Evolutionary conservation across 208 protist genomes (phyloP).

Genomic region (Wallacemonas rigidus): DNA sequence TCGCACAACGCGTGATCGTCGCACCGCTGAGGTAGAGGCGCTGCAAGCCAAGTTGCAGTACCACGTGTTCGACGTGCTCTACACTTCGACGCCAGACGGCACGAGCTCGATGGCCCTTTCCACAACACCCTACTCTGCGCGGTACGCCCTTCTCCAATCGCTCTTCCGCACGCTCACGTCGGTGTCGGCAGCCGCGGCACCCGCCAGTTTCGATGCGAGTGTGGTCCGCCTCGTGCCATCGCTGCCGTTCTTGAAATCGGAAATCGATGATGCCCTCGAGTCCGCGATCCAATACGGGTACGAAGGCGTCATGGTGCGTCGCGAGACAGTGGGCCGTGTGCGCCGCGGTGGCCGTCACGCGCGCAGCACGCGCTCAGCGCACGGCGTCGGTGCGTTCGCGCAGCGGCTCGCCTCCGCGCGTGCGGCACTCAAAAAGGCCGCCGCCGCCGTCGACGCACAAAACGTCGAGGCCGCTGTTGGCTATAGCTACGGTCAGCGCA

Average conservation of each 20-base stretch:
- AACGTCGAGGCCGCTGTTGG: conserved; percentile 27
- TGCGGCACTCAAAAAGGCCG: neutral
- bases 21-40: conserved; percentile 54
- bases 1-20: conserved; percentile 61
- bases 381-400: neutral
- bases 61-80: conserved; percentile 88
- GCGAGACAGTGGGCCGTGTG: conserved; percentile 25
- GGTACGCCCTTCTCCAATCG: conserved; percentile 48
- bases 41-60: conserved; percentile 78
- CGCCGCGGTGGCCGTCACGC: too few species aligned
- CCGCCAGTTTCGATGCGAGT: conserved; percentile 23
- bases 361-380: neutral
- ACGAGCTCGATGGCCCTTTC: conserved; percentile 1
- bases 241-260: conserved; percentile 29
- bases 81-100: conserved; percentile 32
- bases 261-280: conserved; percentile 43
- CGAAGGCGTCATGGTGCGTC: conserved; percentile 87
- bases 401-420: conserved; percentile 1
- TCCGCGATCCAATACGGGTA: conserved; percentile 67
- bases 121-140: conserved; percentile 37
- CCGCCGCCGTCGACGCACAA: neutral
- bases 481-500: conserved; percentile 84
- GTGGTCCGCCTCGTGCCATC: conserved; percentile 60
- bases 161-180: neutral
- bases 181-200: neutral